phyloP scores from a whole-genome alignment of 2,329 filamentous ascomycete species.

The Coleophoma cylindrospora region DNA sequence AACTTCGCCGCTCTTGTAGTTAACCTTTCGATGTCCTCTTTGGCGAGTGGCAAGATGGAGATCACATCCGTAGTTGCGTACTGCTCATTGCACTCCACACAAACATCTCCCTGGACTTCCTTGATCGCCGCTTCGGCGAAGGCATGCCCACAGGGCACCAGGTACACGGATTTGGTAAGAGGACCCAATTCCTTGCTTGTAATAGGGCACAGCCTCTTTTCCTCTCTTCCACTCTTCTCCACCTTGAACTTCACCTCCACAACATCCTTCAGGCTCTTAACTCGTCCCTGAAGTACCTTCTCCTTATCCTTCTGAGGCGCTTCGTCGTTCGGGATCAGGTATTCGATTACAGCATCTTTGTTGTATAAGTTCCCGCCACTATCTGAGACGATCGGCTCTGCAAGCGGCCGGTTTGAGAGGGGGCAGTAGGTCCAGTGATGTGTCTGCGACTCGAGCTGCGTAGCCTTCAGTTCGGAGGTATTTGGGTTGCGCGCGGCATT shows the following conservation, averaged over 20 bases:
- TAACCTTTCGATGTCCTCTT: conserved; percentile 66
- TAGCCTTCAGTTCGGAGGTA: conserved; percentile 82
- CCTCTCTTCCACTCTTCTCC: conserved; percentile 37
- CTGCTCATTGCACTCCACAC: conserved; percentile 68
- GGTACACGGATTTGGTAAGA: conserved; percentile 73
- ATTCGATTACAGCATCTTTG: conserved; percentile 81
- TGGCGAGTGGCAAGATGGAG: conserved; percentile 69
- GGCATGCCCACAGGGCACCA: conserved; percentile 93
- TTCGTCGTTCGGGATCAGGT: conserved; percentile 50
- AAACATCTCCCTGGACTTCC: conserved; percentile 63
- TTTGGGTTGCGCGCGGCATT: conserved; percentile 80
- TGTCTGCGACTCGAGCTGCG: conserved; percentile 75
- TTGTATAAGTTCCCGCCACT: conserved; percentile 83
- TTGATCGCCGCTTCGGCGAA: conserved; percentile 84
- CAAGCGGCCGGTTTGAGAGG: conserved; percentile 72
- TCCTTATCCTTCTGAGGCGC: conserved; percentile 54
- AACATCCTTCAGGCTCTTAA: conserved; percentile 80
- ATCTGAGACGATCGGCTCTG: conserved; percentile 70
- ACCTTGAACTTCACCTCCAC: conserved; percentile 73
- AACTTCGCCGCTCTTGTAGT: conserved; percentile 64
- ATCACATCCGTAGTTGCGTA: conserved; percentile 76
- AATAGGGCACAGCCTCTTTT: conserved; percentile 77
- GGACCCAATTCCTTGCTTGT: conserved; percentile 83
- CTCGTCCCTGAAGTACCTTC: conserved; percentile 51
- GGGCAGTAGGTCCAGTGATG: conserved; percentile 87